Evolutionary conservation across 345 rosid species (phyloP), one percentile per base, ranked within the genome.

Genomic region (Dipteronia sinensis): DNA sequence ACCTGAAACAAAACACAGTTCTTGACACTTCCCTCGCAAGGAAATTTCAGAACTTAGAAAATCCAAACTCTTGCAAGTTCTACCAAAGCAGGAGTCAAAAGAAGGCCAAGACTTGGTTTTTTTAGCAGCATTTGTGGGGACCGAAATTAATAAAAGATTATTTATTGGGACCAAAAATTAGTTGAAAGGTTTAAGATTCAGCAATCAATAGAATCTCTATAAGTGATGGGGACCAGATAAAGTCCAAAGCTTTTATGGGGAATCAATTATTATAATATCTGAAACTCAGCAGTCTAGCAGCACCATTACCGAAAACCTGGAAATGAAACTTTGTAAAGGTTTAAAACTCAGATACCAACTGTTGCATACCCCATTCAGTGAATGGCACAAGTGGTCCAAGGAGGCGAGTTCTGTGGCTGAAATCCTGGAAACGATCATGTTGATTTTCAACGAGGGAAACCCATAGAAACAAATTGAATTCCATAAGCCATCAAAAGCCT

Each of bases 241-340:
- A 53, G 46, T 71, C 10, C 44, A 53, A 29, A 71, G 74, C 38
- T 71, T 44, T 53, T 16, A 16, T 71, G 22, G 61, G 40, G 29
- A 10, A 47, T 25, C 15, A 7, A 49, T 23, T 27, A 15, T 25
- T 27, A 42, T 25, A 20, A 17, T 15, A 42, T 10, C 62, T 27
- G 58, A 53, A 9, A 71, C 16, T 49, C 7, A 17, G 23, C 62
- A 71, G 55, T 49, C 55, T 49, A 13, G n/a, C 38, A 34, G 55
- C 53, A 49, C 53, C 74, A 27, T 51, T 71, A 23, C 63, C 16
- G 74, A 20, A 29, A 53, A 71, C 23, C 63, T 25, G 74, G 73
- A 29, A 71, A 25, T 2, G 8, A 17, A 34, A 34, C 38, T 34
- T 34, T 7, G 16, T 27, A 15, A 29, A 19, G 69, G 16, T 7